Evolutionary conservation across 257 asterid species (phyloP), one percentile per base, ranked within the genome.

Genomic region (Orobanche coerulescens): DNA sequence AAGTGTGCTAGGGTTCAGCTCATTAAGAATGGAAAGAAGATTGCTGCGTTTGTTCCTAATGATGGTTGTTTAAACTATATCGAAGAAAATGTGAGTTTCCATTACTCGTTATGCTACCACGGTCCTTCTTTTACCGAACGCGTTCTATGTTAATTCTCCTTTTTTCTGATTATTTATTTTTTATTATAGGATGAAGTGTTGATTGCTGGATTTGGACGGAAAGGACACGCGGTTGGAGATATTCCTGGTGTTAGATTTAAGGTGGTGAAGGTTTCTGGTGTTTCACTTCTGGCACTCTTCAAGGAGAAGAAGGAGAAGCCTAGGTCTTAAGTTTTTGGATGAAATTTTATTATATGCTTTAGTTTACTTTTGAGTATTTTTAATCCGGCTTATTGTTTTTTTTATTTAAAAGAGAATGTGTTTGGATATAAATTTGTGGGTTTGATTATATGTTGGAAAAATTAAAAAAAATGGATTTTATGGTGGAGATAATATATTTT

Each of bases 211-310:
- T 80, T 80, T 42, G 86, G 86, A 46, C 73, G 86, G 13, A 80
- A 80, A 39, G 86, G 86, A 16, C 86, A 80, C n/a, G 86, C 86
- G 0, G 86, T 80, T 11, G 86, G 86, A 77, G 86, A 80, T 80
- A 80, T 80, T 77, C 86, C 86, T 0, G 86, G 86, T 4, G 86
- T 80, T 68, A 51, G 86, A 36, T 80, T 80, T 36, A 80, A 80
- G 83, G 86, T 80, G 42, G 86, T 80, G 77, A 80, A 80, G 67
- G 86, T 80, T 16, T 80, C 86, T 4, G 86, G 86, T 49, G 86
- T 80, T 25, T 80, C 86, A 9, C 86, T 80, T 50, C 74, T 80
- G 12, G 86, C 86, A 10, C 81, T 80, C 6, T 80, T 80, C 75
- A 80, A 80, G 77, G 86, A 80, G 76, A 80, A 80, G 67, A 80